phyloP scores from a whole-genome alignment of 2,329 filamentous ascomycete genomes.

The Myriangium duriaei region DNA sequence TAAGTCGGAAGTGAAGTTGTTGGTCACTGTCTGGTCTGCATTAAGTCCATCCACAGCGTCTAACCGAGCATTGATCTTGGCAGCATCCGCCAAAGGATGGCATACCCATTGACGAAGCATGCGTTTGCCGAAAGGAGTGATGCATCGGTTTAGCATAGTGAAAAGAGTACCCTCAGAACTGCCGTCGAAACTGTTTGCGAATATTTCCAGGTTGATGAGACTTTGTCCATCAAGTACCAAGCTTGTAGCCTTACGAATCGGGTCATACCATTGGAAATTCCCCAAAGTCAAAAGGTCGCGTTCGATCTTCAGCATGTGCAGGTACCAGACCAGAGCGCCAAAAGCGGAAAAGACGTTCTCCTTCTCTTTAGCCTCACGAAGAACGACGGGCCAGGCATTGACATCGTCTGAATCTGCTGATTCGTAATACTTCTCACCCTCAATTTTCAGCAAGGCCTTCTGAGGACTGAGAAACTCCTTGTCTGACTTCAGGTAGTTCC shows the following conservation, averaged over 20 bases:
- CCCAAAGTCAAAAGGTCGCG: slow-evolving; percentile 74
- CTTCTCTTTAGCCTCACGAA: slow-evolving; percentile 62
- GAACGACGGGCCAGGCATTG: slow-evolving; percentile 63
- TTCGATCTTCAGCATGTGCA: slow-evolving; percentile 75
- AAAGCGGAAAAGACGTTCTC: slow-evolving; percentile 82
- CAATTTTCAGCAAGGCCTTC: slow-evolving; percentile 67
- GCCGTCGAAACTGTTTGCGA: slow-evolving; percentile 84
- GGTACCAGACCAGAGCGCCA: slow-evolving; percentile 77
- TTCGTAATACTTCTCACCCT: slow-evolving; percentile 64
- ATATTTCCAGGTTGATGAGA: slow-evolving; percentile 94
- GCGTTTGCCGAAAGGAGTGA: slow-evolving; percentile 93
- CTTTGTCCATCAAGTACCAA: slow-evolving; percentile 91
- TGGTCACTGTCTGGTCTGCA: slow-evolving; percentile 63
- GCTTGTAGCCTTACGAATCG: slow-evolving; percentile 80
- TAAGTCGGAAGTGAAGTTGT: slow-evolving; percentile 79
- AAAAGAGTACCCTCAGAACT: slow-evolving; percentile 79
- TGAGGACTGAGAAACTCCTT: slow-evolving; percentile 89
- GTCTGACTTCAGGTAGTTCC: slow-evolving; percentile 80
- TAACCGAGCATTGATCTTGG: slow-evolving; percentile 81
- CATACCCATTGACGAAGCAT: slow-evolving; percentile 96
- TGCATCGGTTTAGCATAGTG: slow-evolving; percentile 78
- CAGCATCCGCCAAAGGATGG: slow-evolving; percentile 77
- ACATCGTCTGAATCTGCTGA: slow-evolving; percentile 43
- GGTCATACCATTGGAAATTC: slow-evolving; percentile 84
- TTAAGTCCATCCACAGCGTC: slow-evolving; percentile 93